phyloP scores from a whole-genome alignment of 306 rosid genomes.

The Albizia julibrissin region DNA sequence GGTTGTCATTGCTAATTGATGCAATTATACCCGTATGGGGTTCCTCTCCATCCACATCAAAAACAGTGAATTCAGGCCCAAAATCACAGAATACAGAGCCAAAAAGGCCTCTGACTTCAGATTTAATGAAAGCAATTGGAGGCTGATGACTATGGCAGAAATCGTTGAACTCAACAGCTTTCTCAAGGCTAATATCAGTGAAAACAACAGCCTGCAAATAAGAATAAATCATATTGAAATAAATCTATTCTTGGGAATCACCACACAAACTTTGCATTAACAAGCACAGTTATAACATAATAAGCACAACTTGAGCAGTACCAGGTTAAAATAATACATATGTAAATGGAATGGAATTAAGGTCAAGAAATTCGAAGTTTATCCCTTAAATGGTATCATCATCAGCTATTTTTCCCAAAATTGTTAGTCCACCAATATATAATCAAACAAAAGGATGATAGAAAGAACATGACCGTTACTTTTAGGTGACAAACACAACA shows the following conservation, averaged over 20 bases:
- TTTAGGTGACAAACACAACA: not conserved
- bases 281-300: not conserved
- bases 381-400: not conserved
- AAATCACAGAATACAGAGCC: conserved; percentile 94
- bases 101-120: conserved; percentile 97
- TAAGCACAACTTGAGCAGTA: not conserved
- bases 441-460: not conserved
- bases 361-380: not conserved
- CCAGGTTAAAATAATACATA: not conserved
- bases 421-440: not conserved
- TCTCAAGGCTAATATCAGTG: conserved; percentile 65
- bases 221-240: conserved; percentile 22
- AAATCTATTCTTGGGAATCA: not conserved
- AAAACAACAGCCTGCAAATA: conserved; percentile 80
- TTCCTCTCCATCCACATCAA: conserved; percentile 90
- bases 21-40: conserved; percentile 87
- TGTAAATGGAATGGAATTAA: not conserved
- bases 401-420: not conserved
- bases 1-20: conserved; percentile 78
- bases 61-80: conserved; percentile 89
- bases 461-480: not conserved
- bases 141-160: conserved; percentile 88
- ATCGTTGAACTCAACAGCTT: conserved; percentile 75
- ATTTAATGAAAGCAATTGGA: conserved; percentile 79
- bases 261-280: conserved; percentile 8